phyloP scores from a whole-genome alignment of 495 filamentous ascomycete genomes.

The Parmelia sp. region DNA sequence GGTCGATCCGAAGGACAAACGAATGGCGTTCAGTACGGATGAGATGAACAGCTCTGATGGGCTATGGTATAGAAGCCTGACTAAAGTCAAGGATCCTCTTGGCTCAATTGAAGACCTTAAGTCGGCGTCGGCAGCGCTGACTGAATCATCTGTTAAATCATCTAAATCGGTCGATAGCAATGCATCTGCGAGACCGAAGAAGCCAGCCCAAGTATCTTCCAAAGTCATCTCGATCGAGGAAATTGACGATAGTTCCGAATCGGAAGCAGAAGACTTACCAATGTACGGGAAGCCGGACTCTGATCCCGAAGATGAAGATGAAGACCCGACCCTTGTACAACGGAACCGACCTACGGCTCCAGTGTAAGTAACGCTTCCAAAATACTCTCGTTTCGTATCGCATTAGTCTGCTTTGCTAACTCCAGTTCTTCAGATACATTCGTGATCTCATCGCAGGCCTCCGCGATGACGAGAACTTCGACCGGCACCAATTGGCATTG shows the following conservation, averaged over 20 bases:
- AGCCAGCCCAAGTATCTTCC: constrained; percentile 30
- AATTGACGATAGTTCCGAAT: constrained; percentile 47
- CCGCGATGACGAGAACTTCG: constrained; percentile 73
- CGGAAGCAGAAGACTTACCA: constrained; percentile 66
- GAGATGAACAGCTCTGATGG: constrained; percentile 69
- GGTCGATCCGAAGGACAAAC: constrained; percentile 65
- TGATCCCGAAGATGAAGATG: constrained; percentile 85
- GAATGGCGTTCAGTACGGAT: constrained; percentile 77
- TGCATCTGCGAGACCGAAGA: constrained; percentile 10
- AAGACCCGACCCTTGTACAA: constrained; percentile 79
- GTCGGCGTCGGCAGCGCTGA: neutral
- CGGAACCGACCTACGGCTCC: constrained; percentile 78
- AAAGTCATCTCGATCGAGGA: constrained; percentile 64
- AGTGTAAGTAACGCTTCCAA: constrained; percentile 48
- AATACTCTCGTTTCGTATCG: constrained; percentile 6
- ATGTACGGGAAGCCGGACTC: constrained; percentile 88
- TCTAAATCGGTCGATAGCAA: constrained; percentile 6
- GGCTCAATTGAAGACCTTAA: constrained; percentile 52
- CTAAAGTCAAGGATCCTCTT: constrained; percentile 54
- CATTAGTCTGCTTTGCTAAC: neutral
- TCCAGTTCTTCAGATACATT: constrained; percentile 55
- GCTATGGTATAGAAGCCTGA: constrained; percentile 66
- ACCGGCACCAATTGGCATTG: constrained; percentile 74
- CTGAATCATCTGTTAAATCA: constrained; percentile 11
- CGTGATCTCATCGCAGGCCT: constrained; percentile 76